Evolutionary conservation across 495 filamentous ascomycete genomes (phyloP).

Genomic region (Lepidopterella palustris): DNA sequence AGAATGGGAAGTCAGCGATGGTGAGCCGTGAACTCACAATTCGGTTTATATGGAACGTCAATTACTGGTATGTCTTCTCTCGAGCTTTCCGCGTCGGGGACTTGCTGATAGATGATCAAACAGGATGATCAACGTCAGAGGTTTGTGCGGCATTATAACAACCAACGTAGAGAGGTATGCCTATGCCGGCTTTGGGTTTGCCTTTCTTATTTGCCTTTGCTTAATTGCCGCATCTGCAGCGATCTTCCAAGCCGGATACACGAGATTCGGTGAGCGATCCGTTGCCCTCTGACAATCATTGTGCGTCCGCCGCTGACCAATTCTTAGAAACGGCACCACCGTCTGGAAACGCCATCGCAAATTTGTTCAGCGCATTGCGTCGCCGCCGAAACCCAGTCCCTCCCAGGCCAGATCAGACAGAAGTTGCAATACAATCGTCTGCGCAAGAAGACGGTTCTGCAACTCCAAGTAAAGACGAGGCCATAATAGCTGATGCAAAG

Average conservation of each 20-base stretch:
- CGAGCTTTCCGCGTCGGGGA: background rate
- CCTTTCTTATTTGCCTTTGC: background rate
- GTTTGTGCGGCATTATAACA: background rate
- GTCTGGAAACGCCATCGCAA: too few species aligned
- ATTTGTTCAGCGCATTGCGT: too few species aligned
- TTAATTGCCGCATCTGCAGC: background rate
- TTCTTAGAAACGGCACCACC: too few species aligned
- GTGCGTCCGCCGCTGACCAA: too few species aligned
- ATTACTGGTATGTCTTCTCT: background rate
- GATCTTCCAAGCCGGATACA: background rate
- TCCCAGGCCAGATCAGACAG: too few species aligned
- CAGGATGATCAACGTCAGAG: background rate
- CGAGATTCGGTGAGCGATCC: background rate
- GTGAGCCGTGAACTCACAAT: background rate
- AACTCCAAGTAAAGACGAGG: too few species aligned
- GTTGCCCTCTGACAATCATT: too few species aligned
- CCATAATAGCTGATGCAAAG: too few species aligned
- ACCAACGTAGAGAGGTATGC: background rate
- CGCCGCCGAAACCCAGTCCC: too few species aligned
- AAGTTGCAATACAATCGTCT: too few species aligned
- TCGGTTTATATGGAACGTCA: background rate
- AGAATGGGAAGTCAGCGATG: background rate
- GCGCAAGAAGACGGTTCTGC: too few species aligned
- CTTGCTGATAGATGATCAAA: background rate
- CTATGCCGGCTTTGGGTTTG: background rate